Percentiles rank a stretch among this genome's conserved stretches.
phyloP scores from a whole-genome alignment of 1,139 yeast genomes.

The Meyerozyma smithsonii region DNA sequence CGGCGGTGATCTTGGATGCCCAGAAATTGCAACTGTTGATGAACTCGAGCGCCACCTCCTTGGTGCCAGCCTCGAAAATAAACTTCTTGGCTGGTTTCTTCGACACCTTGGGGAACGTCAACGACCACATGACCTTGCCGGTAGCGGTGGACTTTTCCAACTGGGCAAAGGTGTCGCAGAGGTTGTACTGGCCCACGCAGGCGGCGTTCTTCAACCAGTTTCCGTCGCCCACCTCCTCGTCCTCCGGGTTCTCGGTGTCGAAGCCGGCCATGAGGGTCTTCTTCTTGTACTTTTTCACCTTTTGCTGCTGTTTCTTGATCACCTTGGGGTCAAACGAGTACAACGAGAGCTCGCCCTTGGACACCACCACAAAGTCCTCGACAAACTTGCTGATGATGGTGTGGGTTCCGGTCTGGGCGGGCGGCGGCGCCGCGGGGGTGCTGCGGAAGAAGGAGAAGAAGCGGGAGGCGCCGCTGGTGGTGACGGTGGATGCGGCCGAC shows the following conservation, averaged over 20 bases:
- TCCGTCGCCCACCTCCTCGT: slow-evolving; percentile 52
- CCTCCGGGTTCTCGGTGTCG: slow-evolving; percentile 13
- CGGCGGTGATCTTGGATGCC: slow-evolving; percentile 81
- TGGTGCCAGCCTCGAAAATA: slow-evolving; percentile 57
- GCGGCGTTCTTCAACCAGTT: slow-evolving; percentile 60
- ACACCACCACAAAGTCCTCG: slow-evolving; percentile 51
- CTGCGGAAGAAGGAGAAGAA: slow-evolving; percentile 24
- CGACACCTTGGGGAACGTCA: slow-evolving; percentile 36
- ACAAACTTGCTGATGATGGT: slow-evolving; percentile 28
- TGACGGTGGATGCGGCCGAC: slow-evolving; percentile 23
- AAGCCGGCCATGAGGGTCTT: slow-evolving; percentile 15
- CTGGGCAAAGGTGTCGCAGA: slow-evolving; percentile 47
- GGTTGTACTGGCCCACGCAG: slow-evolving; percentile 42
- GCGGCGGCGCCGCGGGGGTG: slow-evolving; percentile 7
- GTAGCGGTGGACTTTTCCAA: slow-evolving; percentile 22
- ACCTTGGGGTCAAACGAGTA: slow-evolving; percentile 49
- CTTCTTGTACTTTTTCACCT: slow-evolving; percentile 23
- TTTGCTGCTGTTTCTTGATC: slow-evolving; percentile 38
- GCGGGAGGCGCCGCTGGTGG: slow-evolving; percentile 13
- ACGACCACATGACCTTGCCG: slow-evolving; percentile 27
- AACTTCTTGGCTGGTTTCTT: slow-evolving; percentile 35
- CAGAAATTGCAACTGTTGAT: slow-evolving; percentile 81
- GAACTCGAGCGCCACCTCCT: slow-evolving; percentile 65
- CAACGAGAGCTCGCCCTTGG: slow-evolving; percentile 53
- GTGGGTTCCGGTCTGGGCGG: slow-evolving; percentile 9